Evolutionary conservation across 2,329 filamentous ascomycete genomes (phyloP), one percentile per base, ranked within the genome.

Genomic region (Epichloe elymi): DNA sequence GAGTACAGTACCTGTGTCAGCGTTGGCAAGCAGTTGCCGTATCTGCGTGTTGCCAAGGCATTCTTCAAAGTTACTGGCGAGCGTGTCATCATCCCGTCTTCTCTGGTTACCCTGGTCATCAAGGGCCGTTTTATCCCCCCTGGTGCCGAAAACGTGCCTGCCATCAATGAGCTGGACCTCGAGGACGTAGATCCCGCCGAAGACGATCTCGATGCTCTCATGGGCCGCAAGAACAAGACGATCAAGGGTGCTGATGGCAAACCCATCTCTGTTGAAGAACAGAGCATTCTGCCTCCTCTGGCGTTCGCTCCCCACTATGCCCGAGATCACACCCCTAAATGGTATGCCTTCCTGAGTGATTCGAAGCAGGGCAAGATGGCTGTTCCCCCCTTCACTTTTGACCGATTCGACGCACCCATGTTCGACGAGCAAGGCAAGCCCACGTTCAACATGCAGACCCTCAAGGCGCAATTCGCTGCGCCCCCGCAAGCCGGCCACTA

Each of bases 51-150:
- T 11, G 88, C 88, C 62, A 94, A 89, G 71, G 88, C 89, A 7
- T 98, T 95, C 70, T 98, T 98, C 81, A 98, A 98, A 75, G 94
- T 98, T 44, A 84, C 88, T 49, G 93, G 93, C 63, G 94, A 98
- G 70, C 87, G 86, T 58, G 86, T 85, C 66, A 88, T 98, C 62
- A 95, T 91, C 35, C 90, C 93, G 6, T 88, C 86, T 53, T 95
- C 89, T 51, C 78, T 98, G 38, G 91, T 97, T 20, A 91, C 90
- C 55, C 83, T 98, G 33, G 88, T 98, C 48, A 82, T 98, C 65
- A 98, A 98, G 74, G 89, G 86, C 35, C 88, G 93, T 51, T 86
- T 97, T 63, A 83, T 97, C 46, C 93, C 93, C 5, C 90, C 93
- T 4, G 91, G 90, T 44, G 84, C 80, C 57, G 77, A 79, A 23